Evolutionary conservation across 495 filamentous ascomycete species (phyloP).

Genomic region (Annulohypoxylon bovei): DNA sequence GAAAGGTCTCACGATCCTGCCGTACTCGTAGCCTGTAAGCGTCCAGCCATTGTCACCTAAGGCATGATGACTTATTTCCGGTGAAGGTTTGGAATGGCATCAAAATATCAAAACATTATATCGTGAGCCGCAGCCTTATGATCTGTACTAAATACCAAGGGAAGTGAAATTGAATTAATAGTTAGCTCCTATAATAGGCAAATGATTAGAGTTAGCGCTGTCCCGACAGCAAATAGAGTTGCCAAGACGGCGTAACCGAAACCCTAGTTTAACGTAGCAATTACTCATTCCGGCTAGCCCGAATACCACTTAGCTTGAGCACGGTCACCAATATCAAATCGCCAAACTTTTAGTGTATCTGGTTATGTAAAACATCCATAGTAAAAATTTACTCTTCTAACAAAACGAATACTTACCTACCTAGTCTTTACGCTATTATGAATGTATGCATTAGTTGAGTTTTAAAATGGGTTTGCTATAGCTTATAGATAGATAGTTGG

Average conservation of each 20-base stretch:
- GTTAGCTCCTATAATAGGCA: not conserved
- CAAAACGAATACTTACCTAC: not conserved
- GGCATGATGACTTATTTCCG: not conserved
- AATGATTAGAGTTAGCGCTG: not conserved
- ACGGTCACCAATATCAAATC: no score
- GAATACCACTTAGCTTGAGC: not conserved
- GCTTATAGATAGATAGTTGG: no score
- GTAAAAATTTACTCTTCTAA: no score
- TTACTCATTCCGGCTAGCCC: slow-evolving; percentile 8
- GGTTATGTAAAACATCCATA: no score
- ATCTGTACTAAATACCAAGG: not conserved
- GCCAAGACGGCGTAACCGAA: slow-evolving; percentile 39
- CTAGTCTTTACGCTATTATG: not conserved
- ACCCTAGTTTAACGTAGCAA: slow-evolving; percentile 2
- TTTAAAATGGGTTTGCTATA: not conserved
- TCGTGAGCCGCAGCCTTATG: not conserved
- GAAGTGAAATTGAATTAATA: not conserved
- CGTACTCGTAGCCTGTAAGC: not conserved
- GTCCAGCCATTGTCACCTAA: not conserved
- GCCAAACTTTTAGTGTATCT: no score
- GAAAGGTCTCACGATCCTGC: not conserved
- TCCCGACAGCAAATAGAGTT: slow-evolving; percentile 22
- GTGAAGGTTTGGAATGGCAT: not conserved
- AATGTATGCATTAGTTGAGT: not conserved
- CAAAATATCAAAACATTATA: not conserved